Evolutionary conservation across 306 rosid genomes (phyloP).

Genomic region (Parietaria judaica): DNA sequence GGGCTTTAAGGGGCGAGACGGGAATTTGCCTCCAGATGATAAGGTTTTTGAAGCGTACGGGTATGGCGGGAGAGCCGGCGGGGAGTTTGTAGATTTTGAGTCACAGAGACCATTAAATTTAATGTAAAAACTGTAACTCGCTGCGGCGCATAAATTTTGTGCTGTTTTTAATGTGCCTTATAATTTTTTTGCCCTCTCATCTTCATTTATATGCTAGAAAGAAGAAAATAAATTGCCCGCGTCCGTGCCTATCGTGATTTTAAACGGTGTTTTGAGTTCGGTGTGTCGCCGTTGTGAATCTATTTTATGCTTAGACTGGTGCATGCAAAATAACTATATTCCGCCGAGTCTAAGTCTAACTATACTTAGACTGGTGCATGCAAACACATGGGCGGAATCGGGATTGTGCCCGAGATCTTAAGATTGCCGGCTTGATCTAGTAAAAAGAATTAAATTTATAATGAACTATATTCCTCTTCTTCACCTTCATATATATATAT

Average conservation of each 20-base stretch:
- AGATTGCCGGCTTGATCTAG: too few species aligned
- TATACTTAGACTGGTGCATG: too few species aligned
- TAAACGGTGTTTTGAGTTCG: too few species aligned
- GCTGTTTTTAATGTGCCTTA: conserved; percentile 8
- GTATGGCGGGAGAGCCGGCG: conserved; percentile 46
- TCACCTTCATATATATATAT: too few species aligned
- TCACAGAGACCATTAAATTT: conserved; percentile 73
- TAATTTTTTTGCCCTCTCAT: conserved; percentile 6
- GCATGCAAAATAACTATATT: background rate
- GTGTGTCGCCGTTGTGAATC: too few species aligned
- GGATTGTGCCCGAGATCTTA: too few species aligned
- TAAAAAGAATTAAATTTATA: too few species aligned
- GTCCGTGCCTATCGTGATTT: too few species aligned
- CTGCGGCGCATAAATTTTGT: conserved; percentile 11
- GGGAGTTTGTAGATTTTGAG: conserved; percentile 57
- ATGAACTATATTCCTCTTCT: too few species aligned
- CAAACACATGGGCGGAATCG: too few species aligned
- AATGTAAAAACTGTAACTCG: conserved; percentile 50
- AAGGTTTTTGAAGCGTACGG: conserved; percentile 63
- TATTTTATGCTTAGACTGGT: background rate
- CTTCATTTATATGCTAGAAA: conserved; percentile 8
- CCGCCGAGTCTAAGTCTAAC: too few species aligned
- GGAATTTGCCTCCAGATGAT: conserved; percentile 55
- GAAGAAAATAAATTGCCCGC: background rate
- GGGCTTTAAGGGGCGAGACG: conserved; percentile 78